Conservation (phyloP, 2,329 filamentous ascomycete species). For the Colletotrichum abscissum region DNA sequence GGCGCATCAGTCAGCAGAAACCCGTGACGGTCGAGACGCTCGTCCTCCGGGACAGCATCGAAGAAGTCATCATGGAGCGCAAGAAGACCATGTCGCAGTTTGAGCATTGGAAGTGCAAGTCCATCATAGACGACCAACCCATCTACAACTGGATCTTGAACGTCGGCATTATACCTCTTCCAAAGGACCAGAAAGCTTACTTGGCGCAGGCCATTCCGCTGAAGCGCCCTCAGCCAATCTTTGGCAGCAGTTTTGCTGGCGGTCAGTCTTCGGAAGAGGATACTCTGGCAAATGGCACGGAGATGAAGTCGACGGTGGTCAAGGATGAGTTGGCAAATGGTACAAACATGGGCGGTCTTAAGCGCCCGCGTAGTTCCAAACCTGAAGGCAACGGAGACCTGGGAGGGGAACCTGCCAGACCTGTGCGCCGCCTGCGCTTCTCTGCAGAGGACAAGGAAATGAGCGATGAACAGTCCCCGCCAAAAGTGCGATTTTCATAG, state of each 20-base stretch:
- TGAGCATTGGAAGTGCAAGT: conserved; percentile 66
- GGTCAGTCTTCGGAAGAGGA: conserved; percentile 58
- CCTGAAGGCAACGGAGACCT: conserved; percentile 2
- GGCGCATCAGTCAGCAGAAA: conserved; percentile 85
- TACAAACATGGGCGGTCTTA: conserved; percentile 36
- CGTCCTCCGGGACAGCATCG: conserved; percentile 82
- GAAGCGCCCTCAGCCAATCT: conserved; percentile 58
- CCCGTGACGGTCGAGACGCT: conserved; percentile 88
- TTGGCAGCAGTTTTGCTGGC: conserved; percentile 61
- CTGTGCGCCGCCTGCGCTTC: conserved; percentile 48
- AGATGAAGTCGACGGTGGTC: background rate
- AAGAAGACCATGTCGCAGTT: conserved; percentile 79
- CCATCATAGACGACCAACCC: conserved; percentile 66
- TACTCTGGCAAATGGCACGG: conserved; percentile 46
- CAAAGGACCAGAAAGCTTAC: conserved; percentile 43
- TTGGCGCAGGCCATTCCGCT: conserved; percentile 62
- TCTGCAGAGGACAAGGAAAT: background rate
- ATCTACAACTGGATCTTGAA: conserved; percentile 72
- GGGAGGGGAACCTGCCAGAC: conserved; percentile 39
- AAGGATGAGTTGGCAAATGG: background rate
- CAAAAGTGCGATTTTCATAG: background rate
- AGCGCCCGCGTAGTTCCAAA: conserved; percentile 38
- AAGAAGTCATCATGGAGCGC: conserved; percentile 84
- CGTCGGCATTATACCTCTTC: conserved; percentile 54
- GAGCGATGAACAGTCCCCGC: background rate